These are phyloP conservation scores for Rehmannia glutinosa DNA, from an alignment of 257 asterid species.

Conservation along the genomic window DNA sequence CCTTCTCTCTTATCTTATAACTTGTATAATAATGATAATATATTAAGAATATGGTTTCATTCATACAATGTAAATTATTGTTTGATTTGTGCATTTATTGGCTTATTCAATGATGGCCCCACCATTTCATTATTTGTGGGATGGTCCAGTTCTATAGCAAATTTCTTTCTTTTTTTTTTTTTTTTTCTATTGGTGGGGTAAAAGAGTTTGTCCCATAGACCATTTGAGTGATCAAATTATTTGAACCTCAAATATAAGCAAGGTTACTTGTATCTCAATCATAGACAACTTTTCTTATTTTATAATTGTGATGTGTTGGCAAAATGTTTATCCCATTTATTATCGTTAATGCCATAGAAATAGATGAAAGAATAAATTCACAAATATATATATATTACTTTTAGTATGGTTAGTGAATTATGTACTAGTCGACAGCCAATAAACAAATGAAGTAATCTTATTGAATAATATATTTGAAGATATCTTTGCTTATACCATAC, in stretches of 20 bases:
- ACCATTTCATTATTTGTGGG: slow-evolving; percentile 27
- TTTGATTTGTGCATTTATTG: slow-evolving; percentile 53
- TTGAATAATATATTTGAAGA: no score
- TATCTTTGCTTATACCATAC: no score
- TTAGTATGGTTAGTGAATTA: no score
- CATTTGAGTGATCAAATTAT: slow-evolving; percentile 21
- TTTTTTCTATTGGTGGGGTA: background rate
- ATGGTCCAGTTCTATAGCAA: slow-evolving; percentile 36
- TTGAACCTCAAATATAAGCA: slow-evolving; percentile 32
- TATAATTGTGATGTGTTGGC: background rate
- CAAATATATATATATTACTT: no score
- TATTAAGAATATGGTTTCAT: slow-evolving; percentile 19
- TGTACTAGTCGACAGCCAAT: no score
- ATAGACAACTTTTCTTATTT: no score
- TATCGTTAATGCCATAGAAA: no score
- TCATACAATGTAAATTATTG: slow-evolving; percentile 24
- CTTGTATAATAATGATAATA: slow-evolving; percentile 26
- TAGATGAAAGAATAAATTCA: no score
- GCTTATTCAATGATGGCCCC: slow-evolving; percentile 50
- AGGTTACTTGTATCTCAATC: no score
- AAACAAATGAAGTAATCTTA: no score
- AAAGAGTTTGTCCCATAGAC: background rate
- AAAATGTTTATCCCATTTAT: background rate
- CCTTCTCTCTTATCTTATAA: slow-evolving; percentile 26
- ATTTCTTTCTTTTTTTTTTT: slow-evolving; percentile 5